Percentiles rank a stretch among this genome's conserved stretches.
These are phyloP conservation scores for Starmerella bombi DNA, from an alignment of 805 yeast species.

Conservation along the genomic window DNA sequence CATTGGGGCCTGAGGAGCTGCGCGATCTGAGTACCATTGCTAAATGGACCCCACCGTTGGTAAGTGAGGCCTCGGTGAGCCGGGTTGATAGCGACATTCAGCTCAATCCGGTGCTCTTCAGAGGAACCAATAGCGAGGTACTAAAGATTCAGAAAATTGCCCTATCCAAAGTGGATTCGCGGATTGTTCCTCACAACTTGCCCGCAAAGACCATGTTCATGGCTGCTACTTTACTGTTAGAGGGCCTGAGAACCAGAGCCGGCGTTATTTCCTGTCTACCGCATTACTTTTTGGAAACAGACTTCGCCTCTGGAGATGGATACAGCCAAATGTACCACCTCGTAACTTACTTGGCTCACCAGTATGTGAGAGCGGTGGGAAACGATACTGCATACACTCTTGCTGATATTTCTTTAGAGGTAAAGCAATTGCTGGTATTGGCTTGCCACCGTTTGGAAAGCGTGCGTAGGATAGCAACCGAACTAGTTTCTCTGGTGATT, in stretches of 20 bases:
- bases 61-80: slow-evolving; percentile 65
- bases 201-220: slow-evolving; percentile 59
- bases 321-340: slow-evolving; percentile 56
- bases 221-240: slow-evolving; percentile 68
- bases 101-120: slow-evolving; percentile 73
- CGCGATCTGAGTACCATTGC: slow-evolving; percentile 57
- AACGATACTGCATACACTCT: slow-evolving; percentile 2
- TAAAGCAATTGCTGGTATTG: slow-evolving; percentile 50
- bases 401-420: slow-evolving; percentile 30
- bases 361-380: slow-evolving; percentile 28
- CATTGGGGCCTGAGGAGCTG: slow-evolving; percentile 36
- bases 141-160: slow-evolving; percentile 26
- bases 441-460: slow-evolving; percentile 68
- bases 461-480: slow-evolving; percentile 67
- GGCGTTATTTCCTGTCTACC: slow-evolving; percentile 75
- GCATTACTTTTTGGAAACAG: slow-evolving; percentile 75
- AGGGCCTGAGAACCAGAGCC: slow-evolving; percentile 58
- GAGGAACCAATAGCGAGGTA: slow-evolving; percentile 48
- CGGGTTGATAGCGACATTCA: slow-evolving; percentile 86
- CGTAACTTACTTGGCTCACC: slow-evolving; percentile 44
- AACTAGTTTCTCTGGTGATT: slow-evolving; percentile 58
- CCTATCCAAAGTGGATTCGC: slow-evolving; percentile 2
- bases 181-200: neutral
- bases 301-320: slow-evolving; percentile 51
- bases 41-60: slow-evolving; percentile 73